Evolutionary conservation across 2,329 filamentous ascomycete species (phyloP).

Genomic region (Aspergillus chevalieri): DNA sequence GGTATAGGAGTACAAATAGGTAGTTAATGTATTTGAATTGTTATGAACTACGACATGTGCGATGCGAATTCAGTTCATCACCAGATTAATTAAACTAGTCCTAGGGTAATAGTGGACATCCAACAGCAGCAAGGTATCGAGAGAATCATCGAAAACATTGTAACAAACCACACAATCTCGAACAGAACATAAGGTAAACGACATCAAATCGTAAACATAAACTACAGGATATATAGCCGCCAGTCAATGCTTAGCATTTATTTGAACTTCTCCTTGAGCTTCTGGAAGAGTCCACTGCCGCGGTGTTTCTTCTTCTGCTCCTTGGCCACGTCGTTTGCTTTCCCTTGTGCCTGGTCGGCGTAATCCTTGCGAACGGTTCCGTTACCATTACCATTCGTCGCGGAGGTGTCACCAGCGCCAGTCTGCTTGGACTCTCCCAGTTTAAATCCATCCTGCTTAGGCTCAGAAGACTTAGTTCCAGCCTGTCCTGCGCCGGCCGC

Average conservation of each 20-base stretch:
- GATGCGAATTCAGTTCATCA: neutral
- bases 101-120: neutral
- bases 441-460: neutral
- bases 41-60: neutral
- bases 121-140: neutral
- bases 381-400: neutral
- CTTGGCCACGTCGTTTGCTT: slow-evolving; percentile 19
- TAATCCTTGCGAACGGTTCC: neutral
- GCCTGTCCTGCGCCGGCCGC: neutral
- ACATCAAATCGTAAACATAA: neutral
- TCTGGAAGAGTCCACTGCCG: slow-evolving; percentile 55
- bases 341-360: neutral
- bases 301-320: slow-evolving; percentile 59
- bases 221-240: neutral
- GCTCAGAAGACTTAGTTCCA: neutral
- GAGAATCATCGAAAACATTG: too few species aligned
- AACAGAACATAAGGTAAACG: neutral
- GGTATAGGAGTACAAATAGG: neutral
- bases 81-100: neutral
- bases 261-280: slow-evolving; percentile 51
- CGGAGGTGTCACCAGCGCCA: neutral
- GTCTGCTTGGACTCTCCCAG: neutral
- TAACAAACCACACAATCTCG: too few species aligned
- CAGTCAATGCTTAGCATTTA: slow-evolving; percentile 10
- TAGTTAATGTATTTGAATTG: neutral